A percentile compares a stretch with the other conserved stretches of the same genome.
phyloP scores from a whole-genome alignment of 805 yeast genomes.

The Dipodascopsis tothii region DNA sequence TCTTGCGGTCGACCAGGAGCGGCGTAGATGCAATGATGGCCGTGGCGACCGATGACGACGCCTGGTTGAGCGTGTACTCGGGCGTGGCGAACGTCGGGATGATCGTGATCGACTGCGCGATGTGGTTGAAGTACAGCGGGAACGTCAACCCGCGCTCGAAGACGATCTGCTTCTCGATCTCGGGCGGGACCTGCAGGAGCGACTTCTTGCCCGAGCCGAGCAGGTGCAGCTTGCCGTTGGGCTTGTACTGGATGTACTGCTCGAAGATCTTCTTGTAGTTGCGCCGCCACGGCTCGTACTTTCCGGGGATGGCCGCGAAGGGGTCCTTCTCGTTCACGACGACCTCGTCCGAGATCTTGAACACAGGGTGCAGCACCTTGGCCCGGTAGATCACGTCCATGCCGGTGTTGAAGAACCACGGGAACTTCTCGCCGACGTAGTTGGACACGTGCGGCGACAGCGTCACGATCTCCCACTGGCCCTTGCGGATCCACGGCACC shows the following conservation, averaged over 20 bases:
- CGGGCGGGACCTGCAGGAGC: constrained; percentile 5
- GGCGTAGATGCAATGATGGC: constrained; percentile 18
- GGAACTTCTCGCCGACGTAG: constrained; percentile 14
- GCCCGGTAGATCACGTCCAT: constrained; percentile 11
- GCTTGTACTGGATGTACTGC: constrained; percentile 7
- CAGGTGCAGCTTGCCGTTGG: constrained; percentile 12
- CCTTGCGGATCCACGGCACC: constrained; percentile 19
- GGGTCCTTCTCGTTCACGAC: constrained; percentile 6
- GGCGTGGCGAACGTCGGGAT: constrained; percentile 17
- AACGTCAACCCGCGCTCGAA: constrained; percentile 11
- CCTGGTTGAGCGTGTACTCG: constrained; percentile 12
- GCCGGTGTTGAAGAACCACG: constrained; percentile 12
- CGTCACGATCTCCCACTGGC: constrained; percentile 19
- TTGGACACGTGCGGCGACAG: constrained; percentile 18
- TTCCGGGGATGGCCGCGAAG: constrained; percentile 21
- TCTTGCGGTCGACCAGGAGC: constrained; percentile 9
- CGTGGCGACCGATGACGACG: constrained; percentile 21
- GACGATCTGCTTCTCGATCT: constrained; percentile 6
- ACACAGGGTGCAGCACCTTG: constrained; percentile 16
- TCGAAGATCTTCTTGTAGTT: constrained; percentile 18
- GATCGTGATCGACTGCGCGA: constrained; percentile 11
- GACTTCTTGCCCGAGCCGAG: constrained; percentile 17
- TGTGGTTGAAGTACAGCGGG: constrained; percentile 15
- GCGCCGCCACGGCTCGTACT: constrained; percentile 20
- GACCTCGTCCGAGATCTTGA: constrained; percentile 4